Evolutionary conservation across 345 rosid genomes (phyloP), one percentile per base, ranked within the genome.

Genomic region (Psidium guajava): DNA sequence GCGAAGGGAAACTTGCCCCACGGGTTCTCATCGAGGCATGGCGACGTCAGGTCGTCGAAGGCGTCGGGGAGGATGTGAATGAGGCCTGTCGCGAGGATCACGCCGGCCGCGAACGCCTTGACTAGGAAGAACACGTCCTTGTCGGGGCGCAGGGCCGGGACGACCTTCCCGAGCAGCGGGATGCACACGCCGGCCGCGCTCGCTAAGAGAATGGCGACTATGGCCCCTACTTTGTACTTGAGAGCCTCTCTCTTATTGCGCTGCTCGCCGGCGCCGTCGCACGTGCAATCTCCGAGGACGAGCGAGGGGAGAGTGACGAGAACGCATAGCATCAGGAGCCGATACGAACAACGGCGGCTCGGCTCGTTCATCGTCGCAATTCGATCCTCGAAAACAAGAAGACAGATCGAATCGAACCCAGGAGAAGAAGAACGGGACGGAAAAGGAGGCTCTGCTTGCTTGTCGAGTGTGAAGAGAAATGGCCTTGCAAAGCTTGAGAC

Each of bases 11-110:
- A 95, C 74, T 93, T 94, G 83, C 92, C 95, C 98, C 99, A 94
- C 1, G 95, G 98, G 11, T 89, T 88, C 3, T 92, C 92, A 2
- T 85, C 18, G 86, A 95, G 89, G 87, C 98, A 95, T 15, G 58
- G 44, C 0, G 98, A 96, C 1, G 91, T 87, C 85, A 96, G 87
- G 92, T 90, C 88, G 82, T 91, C 94, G 56, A 93, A 95, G n/a
- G 98, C 95, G 80, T 96, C 98, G 2, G 98, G 99, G 82, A 95
- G 84, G 24, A 94, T 95, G 56, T 96, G 99, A 92, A 93, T 95
- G 89, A 93, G 94, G 11, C 95, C 99, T 1, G 98, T 96, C 4
- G 95, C 94, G 0, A 96, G 92, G 80, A 96, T 96, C 42, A 96
- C 93, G 1, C 99, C 99, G 0, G 98, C 89, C 2, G 98, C 98